A percentile compares a stretch with the other conserved stretches of the same genome.
Evolutionary conservation across 2,329 filamentous ascomycete species (phyloP).

Genomic region (Pestalotiopsis sp.): DNA sequence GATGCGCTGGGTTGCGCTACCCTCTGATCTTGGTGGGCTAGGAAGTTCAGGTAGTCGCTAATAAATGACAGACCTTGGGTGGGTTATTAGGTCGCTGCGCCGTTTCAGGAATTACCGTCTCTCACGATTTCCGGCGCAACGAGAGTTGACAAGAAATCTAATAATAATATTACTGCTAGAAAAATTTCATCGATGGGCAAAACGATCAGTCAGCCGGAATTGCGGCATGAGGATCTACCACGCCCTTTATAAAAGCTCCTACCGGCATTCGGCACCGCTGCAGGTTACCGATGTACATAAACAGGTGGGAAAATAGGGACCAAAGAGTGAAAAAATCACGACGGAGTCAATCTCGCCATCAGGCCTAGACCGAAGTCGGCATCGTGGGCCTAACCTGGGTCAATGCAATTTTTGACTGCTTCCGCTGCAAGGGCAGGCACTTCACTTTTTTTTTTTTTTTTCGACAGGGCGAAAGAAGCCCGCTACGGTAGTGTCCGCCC

Average conservation of each 20-base stretch:
- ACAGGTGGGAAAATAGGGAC: too few relatives aligned
- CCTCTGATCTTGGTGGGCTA: neutral
- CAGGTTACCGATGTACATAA: neutral
- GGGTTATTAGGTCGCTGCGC: neutral
- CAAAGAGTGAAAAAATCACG: neutral
- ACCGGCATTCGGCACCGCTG: neutral
- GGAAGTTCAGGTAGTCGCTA: neutral
- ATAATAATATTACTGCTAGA: neutral
- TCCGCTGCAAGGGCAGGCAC: neutral
- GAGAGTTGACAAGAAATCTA: neutral
- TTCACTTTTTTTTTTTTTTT: too few relatives aligned
- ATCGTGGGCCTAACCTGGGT: slow-evolving; percentile 8
- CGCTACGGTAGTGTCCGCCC: too few relatives aligned
- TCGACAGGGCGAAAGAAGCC: too few relatives aligned
- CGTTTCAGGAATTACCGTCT: neutral
- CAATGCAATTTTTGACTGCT: neutral
- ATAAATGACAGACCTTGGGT: neutral
- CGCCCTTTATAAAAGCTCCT: neutral
- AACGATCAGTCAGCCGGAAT: neutral
- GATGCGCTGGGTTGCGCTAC: neutral
- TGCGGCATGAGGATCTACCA: neutral
- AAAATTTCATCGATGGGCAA: neutral
- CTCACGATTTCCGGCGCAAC: neutral
- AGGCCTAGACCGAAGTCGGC: slow-evolving; percentile 14
- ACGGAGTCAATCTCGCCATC: neutral